Evolutionary conservation across 306 rosid species (phyloP).

Genomic region (Medicago arabica): DNA sequence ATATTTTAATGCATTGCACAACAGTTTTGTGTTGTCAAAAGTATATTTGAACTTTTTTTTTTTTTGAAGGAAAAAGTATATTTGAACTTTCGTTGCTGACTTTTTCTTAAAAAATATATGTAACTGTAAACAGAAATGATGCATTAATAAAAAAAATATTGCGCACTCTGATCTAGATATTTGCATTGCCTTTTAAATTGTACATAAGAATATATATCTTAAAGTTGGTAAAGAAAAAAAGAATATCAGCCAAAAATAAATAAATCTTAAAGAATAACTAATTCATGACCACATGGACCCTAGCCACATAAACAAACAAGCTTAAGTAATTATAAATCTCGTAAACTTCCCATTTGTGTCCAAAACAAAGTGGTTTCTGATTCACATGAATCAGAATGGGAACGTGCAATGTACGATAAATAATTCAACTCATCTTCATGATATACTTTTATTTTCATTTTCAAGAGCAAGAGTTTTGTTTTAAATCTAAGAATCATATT

Average conservation of each 20-base stretch:
- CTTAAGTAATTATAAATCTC: slow-evolving; percentile 10
- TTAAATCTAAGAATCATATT: no score
- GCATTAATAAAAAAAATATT: not conserved
- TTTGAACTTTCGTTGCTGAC: not conserved
- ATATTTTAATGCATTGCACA: not conserved
- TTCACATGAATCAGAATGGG: slow-evolving; percentile 43
- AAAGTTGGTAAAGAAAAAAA: not conserved
- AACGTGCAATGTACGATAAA: slow-evolving; percentile 44
- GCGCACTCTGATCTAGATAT: slow-evolving; percentile 24
- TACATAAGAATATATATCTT: slow-evolving; percentile 33
- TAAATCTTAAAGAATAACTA: not conserved
- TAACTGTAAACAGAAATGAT: not conserved
- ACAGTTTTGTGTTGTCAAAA: not conserved
- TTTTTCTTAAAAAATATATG: not conserved
- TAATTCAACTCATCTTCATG: slow-evolving; percentile 3
- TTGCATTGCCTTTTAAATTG: not conserved
- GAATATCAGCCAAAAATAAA: slow-evolving; percentile 2
- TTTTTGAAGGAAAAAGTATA: not conserved
- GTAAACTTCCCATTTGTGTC: slow-evolving; percentile 20
- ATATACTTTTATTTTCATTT: not conserved
- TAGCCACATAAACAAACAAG: not conserved
- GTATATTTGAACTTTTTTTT: not conserved
- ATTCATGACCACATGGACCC: slow-evolving; percentile 13
- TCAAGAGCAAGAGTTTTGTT: no score
- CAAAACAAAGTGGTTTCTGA: slow-evolving; percentile 40